Percentiles rank a stretch among this genome's conserved stretches.
Conservation (phyloP, 2,329 filamentous ascomycete genomes). For the Ophiostoma pallidulum region DNA sequence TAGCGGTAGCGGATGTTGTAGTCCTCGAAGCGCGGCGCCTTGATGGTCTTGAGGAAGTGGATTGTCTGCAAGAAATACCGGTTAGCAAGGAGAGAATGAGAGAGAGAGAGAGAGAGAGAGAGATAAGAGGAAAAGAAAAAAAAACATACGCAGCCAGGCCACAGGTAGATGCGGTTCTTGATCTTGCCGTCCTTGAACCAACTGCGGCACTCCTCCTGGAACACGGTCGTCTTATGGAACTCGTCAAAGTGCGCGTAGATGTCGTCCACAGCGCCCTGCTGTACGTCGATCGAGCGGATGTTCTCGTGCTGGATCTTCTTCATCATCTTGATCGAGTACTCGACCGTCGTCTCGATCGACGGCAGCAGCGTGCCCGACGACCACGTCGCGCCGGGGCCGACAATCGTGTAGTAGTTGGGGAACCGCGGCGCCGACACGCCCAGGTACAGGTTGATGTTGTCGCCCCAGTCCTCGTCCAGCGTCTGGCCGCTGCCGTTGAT, state of each 20-base stretch:
- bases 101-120: not conserved
- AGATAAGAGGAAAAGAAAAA: not conserved
- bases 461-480: slow-evolving; percentile 19
- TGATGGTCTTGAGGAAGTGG: slow-evolving; percentile 17
- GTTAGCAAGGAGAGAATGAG: not conserved
- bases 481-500: slow-evolving; percentile 10
- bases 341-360: slow-evolving; percentile 15
- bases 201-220: slow-evolving; percentile 21
- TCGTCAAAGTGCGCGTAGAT: slow-evolving; percentile 38
- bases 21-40: slow-evolving; percentile 14
- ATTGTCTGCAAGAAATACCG: slow-evolving; percentile 1
- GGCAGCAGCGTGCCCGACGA: slow-evolving; percentile 13
- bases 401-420: slow-evolving; percentile 16
- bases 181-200: slow-evolving; percentile 20
- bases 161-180: slow-evolving; percentile 26
- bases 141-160: slow-evolving; percentile 9
- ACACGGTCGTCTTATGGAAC: slow-evolving; percentile 37
- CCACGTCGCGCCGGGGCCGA: slow-evolving; percentile 13
- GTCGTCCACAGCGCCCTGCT: slow-evolving; percentile 37
- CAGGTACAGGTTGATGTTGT: slow-evolving; percentile 18
- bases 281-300: slow-evolving; percentile 35
- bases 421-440: slow-evolving; percentile 15
- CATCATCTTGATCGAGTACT: slow-evolving; percentile 30
- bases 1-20: slow-evolving; percentile 16
- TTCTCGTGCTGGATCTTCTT: slow-evolving; percentile 37